phyloP scores from a whole-genome alignment of 768 basidiomycete genomes.

The Rhodotorula babjevae region DNA sequence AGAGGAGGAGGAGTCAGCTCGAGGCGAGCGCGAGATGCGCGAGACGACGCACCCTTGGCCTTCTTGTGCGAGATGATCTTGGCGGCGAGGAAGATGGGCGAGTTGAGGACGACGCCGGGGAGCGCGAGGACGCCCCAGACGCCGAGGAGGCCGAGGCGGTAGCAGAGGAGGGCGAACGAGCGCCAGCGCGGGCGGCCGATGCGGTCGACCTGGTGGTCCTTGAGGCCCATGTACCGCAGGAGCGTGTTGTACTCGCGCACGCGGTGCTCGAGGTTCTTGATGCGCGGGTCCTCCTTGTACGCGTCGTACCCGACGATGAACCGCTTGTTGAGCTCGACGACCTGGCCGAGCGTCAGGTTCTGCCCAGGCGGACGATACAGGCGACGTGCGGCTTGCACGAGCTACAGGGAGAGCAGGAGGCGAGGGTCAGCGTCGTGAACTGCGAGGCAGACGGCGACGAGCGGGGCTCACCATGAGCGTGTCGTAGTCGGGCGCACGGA shows the following conservation, averaged over 20 bases:
- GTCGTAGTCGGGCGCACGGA: constrained; percentile 93
- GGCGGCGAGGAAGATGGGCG: constrained; percentile 86
- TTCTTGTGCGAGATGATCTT: constrained; percentile 81
- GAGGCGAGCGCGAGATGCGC: neutral
- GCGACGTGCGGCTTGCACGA: constrained; percentile 90
- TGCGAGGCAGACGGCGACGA: too few species aligned
- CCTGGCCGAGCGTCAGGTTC: constrained; percentile 87
- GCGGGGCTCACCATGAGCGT: constrained; percentile 79
- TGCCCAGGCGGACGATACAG: constrained; percentile 92
- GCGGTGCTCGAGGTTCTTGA: constrained; percentile 70
- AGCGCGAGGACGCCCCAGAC: constrained; percentile 80
- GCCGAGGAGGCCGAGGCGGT: constrained; percentile 69
- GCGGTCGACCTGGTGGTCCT: constrained; percentile 6
- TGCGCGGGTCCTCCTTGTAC: constrained; percentile 85
- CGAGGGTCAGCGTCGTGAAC: too few species aligned
- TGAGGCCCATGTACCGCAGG: constrained; percentile 79
- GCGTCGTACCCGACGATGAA: constrained; percentile 87
- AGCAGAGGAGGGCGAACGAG: constrained; percentile 72
- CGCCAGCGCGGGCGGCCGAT: constrained; percentile 58
- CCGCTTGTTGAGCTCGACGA: constrained; percentile 87
- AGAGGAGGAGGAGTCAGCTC: neutral
- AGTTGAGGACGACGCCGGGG: constrained; percentile 84
- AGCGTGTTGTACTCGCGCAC: constrained; percentile 86
- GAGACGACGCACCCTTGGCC: constrained; percentile 55
- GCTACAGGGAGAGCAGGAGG: constrained; percentile 54